These are phyloP conservation scores for Apiotrichum akiyoshidainum DNA, from an alignment of 1,284 basidiomycete species.

Conservation along the genomic window DNA sequence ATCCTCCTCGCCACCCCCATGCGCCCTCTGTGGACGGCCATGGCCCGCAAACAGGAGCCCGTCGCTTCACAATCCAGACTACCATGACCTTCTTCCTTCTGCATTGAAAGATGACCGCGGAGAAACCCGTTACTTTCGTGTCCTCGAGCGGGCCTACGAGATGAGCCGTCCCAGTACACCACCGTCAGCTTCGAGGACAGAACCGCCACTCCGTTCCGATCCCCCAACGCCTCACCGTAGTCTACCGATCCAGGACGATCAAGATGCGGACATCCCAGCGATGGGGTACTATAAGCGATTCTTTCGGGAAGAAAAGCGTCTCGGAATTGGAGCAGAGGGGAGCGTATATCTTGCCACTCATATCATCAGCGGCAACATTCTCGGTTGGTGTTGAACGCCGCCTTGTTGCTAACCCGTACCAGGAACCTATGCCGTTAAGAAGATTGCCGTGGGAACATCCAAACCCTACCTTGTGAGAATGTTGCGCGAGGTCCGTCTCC, in stretches of 20 bases:
- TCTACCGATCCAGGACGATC: neutral
- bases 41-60: neutral
- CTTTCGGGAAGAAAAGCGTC: constrained; percentile 77
- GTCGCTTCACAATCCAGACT: neutral
- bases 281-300: constrained; percentile 62
- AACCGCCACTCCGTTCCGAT: neutral
- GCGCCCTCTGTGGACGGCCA: constrained; percentile 40
- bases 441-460: constrained; percentile 86
- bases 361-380: constrained; percentile 37
- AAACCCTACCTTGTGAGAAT: constrained; percentile 77
- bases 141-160: constrained; percentile 45
- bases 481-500: constrained; percentile 73
- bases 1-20: constrained; percentile 7
- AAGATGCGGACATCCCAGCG: constrained; percentile 35
- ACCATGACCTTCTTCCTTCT: neutral
- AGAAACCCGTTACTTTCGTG: constrained; percentile 37
- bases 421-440: constrained; percentile 79
- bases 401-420: neutral
- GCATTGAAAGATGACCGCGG: neutral
- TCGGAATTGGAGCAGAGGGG: constrained; percentile 91
- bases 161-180: constrained; percentile 42
- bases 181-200: neutral
- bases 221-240: neutral
- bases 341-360: constrained; percentile 61
- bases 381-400: constrained; percentile 22